Base-by-base conservation (phyloP, 2,329 filamentous ascomycete genomes). In the Aspergillus oerlinghausenensis region DNA sequence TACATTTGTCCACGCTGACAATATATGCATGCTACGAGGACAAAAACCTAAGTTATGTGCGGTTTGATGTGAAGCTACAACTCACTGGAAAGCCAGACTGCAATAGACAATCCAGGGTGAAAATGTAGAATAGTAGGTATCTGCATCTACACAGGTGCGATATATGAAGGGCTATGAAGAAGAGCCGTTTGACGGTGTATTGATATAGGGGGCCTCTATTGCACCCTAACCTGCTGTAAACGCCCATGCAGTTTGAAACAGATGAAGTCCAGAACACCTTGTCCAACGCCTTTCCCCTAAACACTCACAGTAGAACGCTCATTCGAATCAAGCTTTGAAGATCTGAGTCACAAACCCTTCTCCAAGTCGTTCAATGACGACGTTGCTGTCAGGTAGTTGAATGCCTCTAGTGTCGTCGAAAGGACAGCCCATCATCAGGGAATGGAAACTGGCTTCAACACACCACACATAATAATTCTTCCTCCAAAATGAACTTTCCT, bases 401-500 rank as follows among this genome's bases (percentile, higher is more conserved):
- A 47, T 14, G 9, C 11, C 11, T 17, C 43, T 14, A n/a, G 23
- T 23, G 21, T n/a, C 21, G 10, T 23, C 7, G 21, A 45, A 38
- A 7, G 11, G 43, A 23, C 19, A 25, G 23, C 23, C 43, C 43
- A 23, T 17, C 43, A 47, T 47, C 10, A 17, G 4, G 7, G 21
- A 9, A 51, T 51, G 25, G 23, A 21, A 21, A 5, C 8, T 14
- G 21, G 11, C 14, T 21, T 60, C 73, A 86, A 67, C 79, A 84
- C 59, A 97, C 92, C 64, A 86, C 87, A 75, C 89, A 93, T 42
- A 97, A 81, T 62, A 97, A 77, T 78, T 96, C 92, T 32, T 89
- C 90, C 79, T 97, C 93, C 56, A 99, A 82, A 58, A 99, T 99
- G 73, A 89, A 97, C 78, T 97, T 99, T 55, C 92, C 92, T 81